Evolutionary conservation across 352 stramenopile species (phyloP).

Genomic region (Globisporangium alternatum): DNA sequence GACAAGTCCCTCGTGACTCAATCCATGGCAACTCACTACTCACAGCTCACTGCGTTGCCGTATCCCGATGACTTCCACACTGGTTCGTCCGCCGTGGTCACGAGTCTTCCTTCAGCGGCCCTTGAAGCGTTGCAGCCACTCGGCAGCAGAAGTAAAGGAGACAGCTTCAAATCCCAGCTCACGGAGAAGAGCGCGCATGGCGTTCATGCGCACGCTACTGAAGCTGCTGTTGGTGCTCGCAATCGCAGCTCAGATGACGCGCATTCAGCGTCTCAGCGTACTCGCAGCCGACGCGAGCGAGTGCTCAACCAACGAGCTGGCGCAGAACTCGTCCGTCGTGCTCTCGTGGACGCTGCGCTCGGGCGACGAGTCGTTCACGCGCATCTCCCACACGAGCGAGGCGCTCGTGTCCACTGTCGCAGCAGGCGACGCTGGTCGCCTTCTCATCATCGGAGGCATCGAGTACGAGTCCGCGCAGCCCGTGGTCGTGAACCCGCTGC

Average conservation of each 20-base stretch:
- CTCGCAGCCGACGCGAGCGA: not conserved
- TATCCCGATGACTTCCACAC: no score
- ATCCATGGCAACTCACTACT: no score
- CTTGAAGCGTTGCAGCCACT: no score
- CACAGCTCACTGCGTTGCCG: no score
- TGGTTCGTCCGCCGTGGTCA: no score
- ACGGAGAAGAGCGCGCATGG: not conserved
- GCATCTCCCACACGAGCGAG: conserved; percentile 46
- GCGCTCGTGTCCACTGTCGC: conserved; percentile 15
- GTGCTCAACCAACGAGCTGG: conserved; percentile 7
- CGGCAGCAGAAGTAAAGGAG: no score
- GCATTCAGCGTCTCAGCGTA: not conserved
- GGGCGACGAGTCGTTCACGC: conserved; percentile 40
- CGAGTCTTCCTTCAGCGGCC: no score
- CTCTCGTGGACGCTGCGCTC: conserved; percentile 31
- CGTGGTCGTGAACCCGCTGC: conserved; percentile 44
- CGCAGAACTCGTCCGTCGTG: conserved; percentile 19
- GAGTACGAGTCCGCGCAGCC: conserved; percentile 71
- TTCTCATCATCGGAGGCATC: conserved; percentile 63
- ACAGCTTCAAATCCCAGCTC: not conserved
- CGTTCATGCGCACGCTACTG: not conserved
- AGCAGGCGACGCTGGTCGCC: conserved; percentile 17
- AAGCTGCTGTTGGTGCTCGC: not conserved
- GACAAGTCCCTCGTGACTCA: no score
- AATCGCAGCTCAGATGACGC: not conserved